Evolutionary conservation across 164 flowering plant species (phyloP), one percentile per base, ranked within the genome.

Genomic region (Nymphaea colorata): DNA sequence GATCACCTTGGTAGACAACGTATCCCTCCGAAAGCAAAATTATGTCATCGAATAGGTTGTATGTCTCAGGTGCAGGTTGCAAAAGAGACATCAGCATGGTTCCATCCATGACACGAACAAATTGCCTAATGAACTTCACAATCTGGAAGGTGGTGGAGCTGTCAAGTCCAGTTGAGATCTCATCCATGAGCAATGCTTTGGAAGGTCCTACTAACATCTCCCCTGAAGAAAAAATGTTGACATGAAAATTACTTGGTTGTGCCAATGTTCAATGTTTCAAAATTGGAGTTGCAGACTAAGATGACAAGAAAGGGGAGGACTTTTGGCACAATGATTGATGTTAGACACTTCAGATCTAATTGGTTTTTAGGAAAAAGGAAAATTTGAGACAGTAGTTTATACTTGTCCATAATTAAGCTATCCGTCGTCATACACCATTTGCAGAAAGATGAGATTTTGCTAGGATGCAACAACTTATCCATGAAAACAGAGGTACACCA

Each of bases 181-280:
- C 86, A 72, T 85, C 89, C 89, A 85, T 85, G 77, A 82, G 82
- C 67, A 85, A 77, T 41, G 80, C 86, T 74, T 79, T 83, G 36
- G 89, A 85, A 44, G 86, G 86, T 44, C 89, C 89, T 36, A 80
- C 89, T 70, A 83, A 72, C 86, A 85, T 83, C 72, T 83, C 86
- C 59, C 86, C 89, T 83, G 79, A 71, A 77, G 14, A 18, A 43
- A 51, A 25, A 72, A 8, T 10, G 14, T 51, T 51, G 14, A 5
- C 57, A 51, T 10, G 12, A 51, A 8, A 51, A 51, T 51, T 51
- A 2, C 57, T 51, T 51, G 8, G 8, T 51, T 51, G 14, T 51
- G 57, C 14, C 12, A 51, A 51, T 8, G 57, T 8, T 51, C 12
- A 51, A 51, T 8, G 57, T 8, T 51, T 8, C 14, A 51, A 51